Evolutionary conservation across 495 filamentous ascomycete species (phyloP).

Genomic region (Cudoniella acicularis): DNA sequence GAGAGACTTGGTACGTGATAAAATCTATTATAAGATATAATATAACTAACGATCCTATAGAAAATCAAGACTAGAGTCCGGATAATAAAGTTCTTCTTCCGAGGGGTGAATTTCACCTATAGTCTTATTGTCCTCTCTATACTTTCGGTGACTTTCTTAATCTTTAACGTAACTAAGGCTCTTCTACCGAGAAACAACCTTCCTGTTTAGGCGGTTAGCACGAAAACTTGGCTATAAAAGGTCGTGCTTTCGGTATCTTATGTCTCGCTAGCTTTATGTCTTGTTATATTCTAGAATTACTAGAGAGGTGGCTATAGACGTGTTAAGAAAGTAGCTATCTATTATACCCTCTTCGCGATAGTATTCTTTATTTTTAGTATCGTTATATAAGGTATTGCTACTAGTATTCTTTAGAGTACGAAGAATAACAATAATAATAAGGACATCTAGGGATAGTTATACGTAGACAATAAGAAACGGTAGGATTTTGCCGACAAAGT

Average conservation of each 20-base stretch:
- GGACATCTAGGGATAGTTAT: constrained; percentile 97
- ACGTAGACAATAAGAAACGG: constrained; percentile 78
- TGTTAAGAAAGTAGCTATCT: constrained; percentile 87
- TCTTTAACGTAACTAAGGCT: constrained; percentile 81
- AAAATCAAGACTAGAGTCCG: constrained; percentile 90
- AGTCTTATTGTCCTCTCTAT: constrained; percentile 90
- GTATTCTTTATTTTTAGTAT: constrained; percentile 92
- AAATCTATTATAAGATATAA: constrained; percentile 30
- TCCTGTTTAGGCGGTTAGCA: constrained; percentile 75
- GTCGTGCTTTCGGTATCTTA: constrained; percentile 71
- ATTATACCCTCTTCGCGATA: constrained; percentile 89
- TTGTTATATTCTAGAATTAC: constrained; percentile 81
- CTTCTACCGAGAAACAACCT: constrained; percentile 73
- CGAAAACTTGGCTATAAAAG: constrained; percentile 86
- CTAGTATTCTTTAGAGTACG: constrained; percentile 74
- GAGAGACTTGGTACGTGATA: constrained; percentile 70
- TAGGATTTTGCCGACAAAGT: constrained; percentile 72
- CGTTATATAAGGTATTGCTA: constrained; percentile 86
- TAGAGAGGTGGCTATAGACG: constrained; percentile 83
- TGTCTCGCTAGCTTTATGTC: constrained; percentile 73
- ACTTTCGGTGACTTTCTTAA: constrained; percentile 74
- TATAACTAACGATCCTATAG: constrained; percentile 46
- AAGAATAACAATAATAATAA: constrained; percentile 68
- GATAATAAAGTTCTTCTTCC: constrained; percentile 88
- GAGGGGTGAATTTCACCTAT: constrained; percentile 93